Evolutionary conservation across 306 rosid genomes (phyloP).

Genomic region (Ormosia emarginata): DNA sequence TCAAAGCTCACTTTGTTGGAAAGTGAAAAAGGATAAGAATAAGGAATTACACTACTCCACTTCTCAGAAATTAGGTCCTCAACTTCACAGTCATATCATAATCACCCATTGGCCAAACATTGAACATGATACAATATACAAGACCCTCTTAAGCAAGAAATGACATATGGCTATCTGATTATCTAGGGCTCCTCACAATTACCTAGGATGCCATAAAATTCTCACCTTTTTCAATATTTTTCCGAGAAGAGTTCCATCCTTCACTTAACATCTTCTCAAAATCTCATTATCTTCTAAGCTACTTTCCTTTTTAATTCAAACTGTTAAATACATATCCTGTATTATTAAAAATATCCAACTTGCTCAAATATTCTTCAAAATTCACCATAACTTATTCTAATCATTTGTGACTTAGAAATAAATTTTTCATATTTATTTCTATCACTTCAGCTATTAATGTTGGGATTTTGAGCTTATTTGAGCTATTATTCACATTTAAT

Average conservation of each 20-base stretch:
- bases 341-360: too few species aligned
- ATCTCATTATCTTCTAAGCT: too few species aligned
- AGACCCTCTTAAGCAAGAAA: constrained; percentile 3
- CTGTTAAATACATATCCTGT: too few species aligned
- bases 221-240: constrained; percentile 57
- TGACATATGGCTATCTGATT: background rate
- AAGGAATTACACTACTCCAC: background rate
- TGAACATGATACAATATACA: constrained; percentile 9
- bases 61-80: constrained; percentile 26
- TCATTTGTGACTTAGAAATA: too few species aligned
- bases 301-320: too few species aligned
- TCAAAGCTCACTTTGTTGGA: constrained; percentile 39
- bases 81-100: constrained; percentile 2
- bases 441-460: too few species aligned
- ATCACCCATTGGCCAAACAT: constrained; percentile 4
- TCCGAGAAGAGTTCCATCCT: constrained; percentile 25
- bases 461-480: too few species aligned
- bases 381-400: too few species aligned
- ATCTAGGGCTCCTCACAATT: background rate
- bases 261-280: too few species aligned
- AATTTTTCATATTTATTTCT: too few species aligned
- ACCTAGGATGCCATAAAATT: constrained; percentile 1
- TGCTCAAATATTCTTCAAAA: too few species aligned
- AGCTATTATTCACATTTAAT: too few species aligned
- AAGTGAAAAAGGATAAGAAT: constrained; percentile 2